A percentile compares a stretch with the other conserved stretches of the same genome.
Evolutionary conservation across 1,139 yeast genomes (phyloP).

Genomic region (Sugiyamaella paludigena): DNA sequence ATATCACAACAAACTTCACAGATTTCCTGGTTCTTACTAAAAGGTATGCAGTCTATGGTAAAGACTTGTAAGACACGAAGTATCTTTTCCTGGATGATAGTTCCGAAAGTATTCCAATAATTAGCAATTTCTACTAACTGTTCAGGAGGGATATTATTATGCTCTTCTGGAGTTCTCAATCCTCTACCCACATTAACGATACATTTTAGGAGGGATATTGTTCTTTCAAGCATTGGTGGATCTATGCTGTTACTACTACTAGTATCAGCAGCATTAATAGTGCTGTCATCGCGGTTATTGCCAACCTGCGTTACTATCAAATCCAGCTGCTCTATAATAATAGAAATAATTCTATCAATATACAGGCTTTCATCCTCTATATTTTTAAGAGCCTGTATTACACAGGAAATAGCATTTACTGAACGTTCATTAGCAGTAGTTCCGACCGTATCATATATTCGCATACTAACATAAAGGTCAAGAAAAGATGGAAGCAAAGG

Average conservation of each 20-base stretch:
- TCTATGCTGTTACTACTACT: constrained; percentile 11
- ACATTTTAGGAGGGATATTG: constrained; percentile 56
- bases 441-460: constrained; percentile 23
- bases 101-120: constrained; percentile 45
- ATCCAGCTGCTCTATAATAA: constrained; percentile 24
- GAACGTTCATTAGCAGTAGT: constrained; percentile 38
- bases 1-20: constrained; percentile 58
- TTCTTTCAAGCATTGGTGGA: constrained; percentile 16
- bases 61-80: constrained; percentile 45
- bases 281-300: constrained; percentile 3
- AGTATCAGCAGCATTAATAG: too few relatives aligned
- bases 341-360: constrained; percentile 27
- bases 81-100: constrained; percentile 43
- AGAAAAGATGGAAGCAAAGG: constrained; percentile 35
- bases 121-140: constrained; percentile 11
- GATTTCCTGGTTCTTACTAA: constrained; percentile 43
- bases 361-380: constrained; percentile 27
- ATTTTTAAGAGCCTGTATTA: constrained; percentile 34
- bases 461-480: constrained; percentile 32
- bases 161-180: constrained; percentile 40
- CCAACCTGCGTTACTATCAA: constrained; percentile 9
- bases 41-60: constrained; percentile 42
- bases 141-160: constrained; percentile 29
- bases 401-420: constrained; percentile 38
- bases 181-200: constrained; percentile 69